Base-by-base conservation (phyloP, 352 stramenopile genomes). In the Pythium phragmiticola region DNA sequence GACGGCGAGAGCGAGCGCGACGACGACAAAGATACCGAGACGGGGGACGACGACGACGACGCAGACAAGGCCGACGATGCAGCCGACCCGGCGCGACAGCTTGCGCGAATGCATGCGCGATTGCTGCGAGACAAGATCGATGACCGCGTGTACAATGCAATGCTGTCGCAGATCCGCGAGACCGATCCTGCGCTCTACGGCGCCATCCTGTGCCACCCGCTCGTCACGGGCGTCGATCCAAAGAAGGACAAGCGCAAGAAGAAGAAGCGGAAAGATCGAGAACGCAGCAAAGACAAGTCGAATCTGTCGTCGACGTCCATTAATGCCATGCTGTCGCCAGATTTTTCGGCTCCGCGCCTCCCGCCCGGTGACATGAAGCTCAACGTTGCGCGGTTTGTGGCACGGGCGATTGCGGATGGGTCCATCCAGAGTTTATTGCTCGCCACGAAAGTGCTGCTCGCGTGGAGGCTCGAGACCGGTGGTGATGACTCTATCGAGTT, bases 201-300 rank as follows among this genome's bases (percentile, higher is more conserved):
- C 5, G 87, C 88, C 7, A 89, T 95, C 23, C 45, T 96, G 57
- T 94, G 86, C 46, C 85, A 96, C 34, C 87, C 87, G 17, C 75
- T 96, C 33, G 61, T 96, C 16, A 88, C 85, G 16, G 88, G 86
- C 5, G 72, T 88, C 46, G 87, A 92, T 33, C 74, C 77, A 3
- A 90, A 84, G 66, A 89, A 84, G 46, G 84, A 95, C 60, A 90
- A 91, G 64, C 80, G 85, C 37, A 89, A 91, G 66, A 91, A 92
- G 56, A 94, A 93, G 72, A 91, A 88, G 59, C 74, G 85, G 19
- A 92, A 94, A 69, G 87, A 93, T 19, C 67, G 84, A 30, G 80
- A 91, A n/a, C 77, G 68, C 30, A 92, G 26, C 26, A 30, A 91
- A 63, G 81, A 92, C 14, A 91, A 89, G 42, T 54, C 47, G 37